Evolutionary conservation across 768 basidiomycete genomes (phyloP).

Genomic region (Terana coerulea): DNA sequence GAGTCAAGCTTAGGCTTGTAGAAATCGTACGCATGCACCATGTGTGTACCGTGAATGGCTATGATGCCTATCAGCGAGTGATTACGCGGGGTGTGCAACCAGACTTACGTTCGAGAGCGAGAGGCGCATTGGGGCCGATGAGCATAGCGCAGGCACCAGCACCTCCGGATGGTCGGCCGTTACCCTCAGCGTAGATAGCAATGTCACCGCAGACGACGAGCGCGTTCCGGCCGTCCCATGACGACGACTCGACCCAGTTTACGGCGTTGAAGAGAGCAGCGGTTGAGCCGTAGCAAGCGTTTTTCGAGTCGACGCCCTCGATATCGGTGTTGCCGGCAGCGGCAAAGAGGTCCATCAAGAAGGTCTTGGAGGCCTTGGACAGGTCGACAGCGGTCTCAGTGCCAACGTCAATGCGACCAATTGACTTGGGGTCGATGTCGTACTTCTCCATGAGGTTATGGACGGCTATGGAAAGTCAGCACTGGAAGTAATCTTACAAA

Average conservation of each 20-base stretch:
- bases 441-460: slow-evolving; percentile 87
- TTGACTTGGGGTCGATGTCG: slow-evolving; percentile 92
- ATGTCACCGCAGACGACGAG: slow-evolving; percentile 97
- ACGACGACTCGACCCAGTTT: slow-evolving; percentile 96
- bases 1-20: slow-evolving; percentile 97
- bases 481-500: not conserved
- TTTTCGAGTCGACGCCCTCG: slow-evolving; percentile 98
- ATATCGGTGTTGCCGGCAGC: slow-evolving; percentile 93
- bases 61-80: slow-evolving; percentile 12
- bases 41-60: slow-evolving; percentile 96
- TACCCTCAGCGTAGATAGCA: slow-evolving; percentile 95
- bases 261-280: slow-evolving; percentile 98
- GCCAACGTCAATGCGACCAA: slow-evolving; percentile 97
- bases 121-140: slow-evolving; percentile 93
- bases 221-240: slow-evolving; percentile 97
- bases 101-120: slow-evolving; percentile 89
- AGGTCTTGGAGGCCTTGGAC: slow-evolving; percentile 97
- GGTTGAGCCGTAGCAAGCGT: slow-evolving; percentile 98
- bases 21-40: slow-evolving; percentile 98
- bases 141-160: slow-evolving; percentile 94
- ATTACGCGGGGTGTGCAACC: slow-evolving; percentile 23
- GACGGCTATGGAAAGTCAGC: slow-evolving; percentile 54
- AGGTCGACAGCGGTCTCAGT: slow-evolving; percentile 99
- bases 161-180: slow-evolving; percentile 93
- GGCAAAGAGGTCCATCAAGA: slow-evolving; percentile 97